Conservation (phyloP, 305 asterid species). For the Withania somnifera region DNA sequence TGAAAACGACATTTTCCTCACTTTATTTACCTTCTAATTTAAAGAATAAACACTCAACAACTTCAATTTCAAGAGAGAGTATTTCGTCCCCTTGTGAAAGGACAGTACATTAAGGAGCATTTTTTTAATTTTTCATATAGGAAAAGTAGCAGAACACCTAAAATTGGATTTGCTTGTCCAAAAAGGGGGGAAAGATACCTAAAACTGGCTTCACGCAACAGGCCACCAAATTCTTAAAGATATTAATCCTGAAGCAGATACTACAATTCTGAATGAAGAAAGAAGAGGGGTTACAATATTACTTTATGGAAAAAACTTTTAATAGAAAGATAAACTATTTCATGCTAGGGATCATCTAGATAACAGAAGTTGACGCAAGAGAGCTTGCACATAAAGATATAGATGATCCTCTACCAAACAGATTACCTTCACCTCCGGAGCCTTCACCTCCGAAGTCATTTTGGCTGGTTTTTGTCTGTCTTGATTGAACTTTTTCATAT, state of each 20-base stretch:
- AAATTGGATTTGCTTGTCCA: background rate
- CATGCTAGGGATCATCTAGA: background rate
- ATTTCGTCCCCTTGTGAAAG: background rate
- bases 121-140: background rate
- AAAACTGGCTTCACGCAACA: slow-evolving; percentile 11
- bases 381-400: background rate
- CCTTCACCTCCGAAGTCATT: slow-evolving; percentile 35
- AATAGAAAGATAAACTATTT: background rate
- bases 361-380: background rate
- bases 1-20: background rate
- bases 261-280: slow-evolving; percentile 6
- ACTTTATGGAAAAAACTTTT: background rate
- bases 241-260: slow-evolving; percentile 7
- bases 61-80: background rate
- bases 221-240: slow-evolving; percentile 9
- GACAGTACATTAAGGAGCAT: background rate
- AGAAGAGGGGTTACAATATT: slow-evolving; percentile 2
- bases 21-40: background rate
- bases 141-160: slow-evolving; percentile 4
- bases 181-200: slow-evolving; percentile 5
- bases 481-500: slow-evolving; percentile 21
- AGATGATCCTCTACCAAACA: background rate
- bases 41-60: background rate
- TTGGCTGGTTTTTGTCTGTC: slow-evolving; percentile 30
- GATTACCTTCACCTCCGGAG: slow-evolving; percentile 53